Evolutionary conservation across 163 green algal species (phyloP), one percentile per base, ranked within the genome.

Genomic region (Chlorella variabilis): DNA sequence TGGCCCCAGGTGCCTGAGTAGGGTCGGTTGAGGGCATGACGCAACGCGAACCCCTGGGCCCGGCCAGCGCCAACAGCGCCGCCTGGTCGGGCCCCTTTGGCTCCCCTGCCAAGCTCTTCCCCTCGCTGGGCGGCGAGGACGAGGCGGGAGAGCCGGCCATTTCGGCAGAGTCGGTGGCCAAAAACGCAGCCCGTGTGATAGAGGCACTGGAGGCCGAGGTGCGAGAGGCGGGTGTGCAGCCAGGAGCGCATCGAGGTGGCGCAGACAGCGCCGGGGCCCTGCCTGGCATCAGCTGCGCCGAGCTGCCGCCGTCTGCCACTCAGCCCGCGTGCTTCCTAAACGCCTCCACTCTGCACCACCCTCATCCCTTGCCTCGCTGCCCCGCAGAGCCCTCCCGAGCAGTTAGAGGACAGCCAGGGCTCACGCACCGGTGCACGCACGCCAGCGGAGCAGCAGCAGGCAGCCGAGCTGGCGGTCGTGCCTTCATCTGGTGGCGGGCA

Each of bases 191-290:
- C 23, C 38, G 41, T 4, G 75, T 81, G 6, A 73, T 81, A 25
- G 38, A 81, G 41, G 75, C 75, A 5, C 42, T 81, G 31, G 75
- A 81, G 42, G 59, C 75, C 15, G 59, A 81, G 75, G 75, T 81
- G 42, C 3, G 75, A 20, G 9, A 17, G 8, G 25, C 1, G 29
- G 18, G 7, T 0, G 0, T 2, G 29, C 2, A 8, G 41, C 33
- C 13, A 23, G 34, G n/a, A n/a, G 29, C 15, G 68, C 45, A 11
- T 54, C 45, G 15, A 54, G 45, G 15, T 11, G 45, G 45, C 45
- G 15, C 11, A 54, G 15, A 15, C 45, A 15, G 45, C 45, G 45
- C n/a, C n/a, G n/a, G n/a, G n/a, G n/a, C n/a, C n/a, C n/a, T n/a
- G n/a, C n/a, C n/a, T n/a, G n/a, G n/a, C n/a, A n/a, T n/a, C n/a